Conservation (phyloP, 495 filamentous ascomycete genomes). For the Aspergillus olivimuriae region DNA sequence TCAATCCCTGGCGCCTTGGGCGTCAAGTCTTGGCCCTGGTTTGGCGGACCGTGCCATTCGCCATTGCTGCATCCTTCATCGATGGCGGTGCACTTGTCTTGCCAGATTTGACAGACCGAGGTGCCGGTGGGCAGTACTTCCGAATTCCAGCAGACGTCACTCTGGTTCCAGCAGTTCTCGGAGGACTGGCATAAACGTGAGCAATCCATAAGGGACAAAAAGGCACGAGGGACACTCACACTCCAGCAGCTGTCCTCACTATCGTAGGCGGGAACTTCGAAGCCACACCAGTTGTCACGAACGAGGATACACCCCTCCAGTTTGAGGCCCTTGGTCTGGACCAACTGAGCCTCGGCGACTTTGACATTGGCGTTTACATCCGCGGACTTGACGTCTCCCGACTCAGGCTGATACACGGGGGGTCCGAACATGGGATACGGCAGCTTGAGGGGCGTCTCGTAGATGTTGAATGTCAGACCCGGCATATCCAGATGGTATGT, state of each 20-base stretch:
- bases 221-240: conserved; percentile 13
- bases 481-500: conserved; percentile 47
- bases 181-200: conserved; percentile 17
- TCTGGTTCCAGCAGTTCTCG: conserved; percentile 53
- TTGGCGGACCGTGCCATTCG: conserved; percentile 52
- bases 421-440: conserved; percentile 59
- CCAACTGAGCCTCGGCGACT: no score
- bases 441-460: conserved; percentile 28
- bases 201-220: background rate
- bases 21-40: conserved; percentile 42
- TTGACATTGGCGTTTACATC: background rate
- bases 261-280: conserved; percentile 48
- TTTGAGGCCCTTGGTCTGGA: conserved; percentile 33
- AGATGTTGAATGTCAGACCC: conserved; percentile 59
- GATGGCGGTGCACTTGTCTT: conserved; percentile 51
- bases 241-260: conserved; percentile 53
- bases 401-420: conserved; percentile 28
- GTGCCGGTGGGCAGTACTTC: conserved; percentile 54
- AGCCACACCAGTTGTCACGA: conserved; percentile 68
- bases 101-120: conserved; percentile 52
- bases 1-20: conserved; percentile 13
- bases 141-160: conserved; percentile 45
- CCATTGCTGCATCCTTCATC: conserved; percentile 39
- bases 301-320: conserved; percentile 50
- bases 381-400: background rate